These are phyloP conservation scores for Syzygium oleosum DNA, from an alignment of 345 rosid species.

Conservation along the genomic window DNA sequence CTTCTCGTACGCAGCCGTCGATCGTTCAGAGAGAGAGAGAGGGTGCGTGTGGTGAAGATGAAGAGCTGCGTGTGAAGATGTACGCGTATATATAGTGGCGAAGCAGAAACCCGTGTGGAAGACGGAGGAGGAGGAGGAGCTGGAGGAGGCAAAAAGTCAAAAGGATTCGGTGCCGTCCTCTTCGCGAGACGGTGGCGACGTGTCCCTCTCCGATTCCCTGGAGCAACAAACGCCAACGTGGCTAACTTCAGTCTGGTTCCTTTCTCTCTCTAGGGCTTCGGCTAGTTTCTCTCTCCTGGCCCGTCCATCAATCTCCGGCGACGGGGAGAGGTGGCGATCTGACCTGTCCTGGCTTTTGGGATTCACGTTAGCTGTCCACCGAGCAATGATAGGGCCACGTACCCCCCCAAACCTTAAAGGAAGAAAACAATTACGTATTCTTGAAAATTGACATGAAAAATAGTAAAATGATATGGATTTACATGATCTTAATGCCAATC, in stretches of 20 bases:
- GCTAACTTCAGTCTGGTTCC: background rate
- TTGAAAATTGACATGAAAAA: background rate
- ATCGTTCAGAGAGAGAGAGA: background rate
- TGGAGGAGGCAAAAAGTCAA: constrained; percentile 36
- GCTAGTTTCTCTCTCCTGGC: background rate
- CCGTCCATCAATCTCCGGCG: background rate
- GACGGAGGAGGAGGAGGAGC: constrained; percentile 13
- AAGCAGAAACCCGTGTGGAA: constrained; percentile 17
- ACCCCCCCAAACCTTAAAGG: too few species aligned
- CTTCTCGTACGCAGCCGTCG: background rate
- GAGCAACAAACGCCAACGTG: background rate
- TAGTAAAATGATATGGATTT: background rate
- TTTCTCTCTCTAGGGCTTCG: background rate
- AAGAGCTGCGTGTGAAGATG: background rate
- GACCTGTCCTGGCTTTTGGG: background rate
- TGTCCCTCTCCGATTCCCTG: constrained; percentile 24
- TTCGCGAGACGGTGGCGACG: constrained; percentile 30
- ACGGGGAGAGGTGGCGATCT: background rate
- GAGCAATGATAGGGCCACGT: background rate
- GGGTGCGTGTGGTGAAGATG: background rate
- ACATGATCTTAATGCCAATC: background rate
- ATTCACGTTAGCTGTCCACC: background rate
- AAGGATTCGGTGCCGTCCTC: constrained; percentile 91
- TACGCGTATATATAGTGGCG: background rate
- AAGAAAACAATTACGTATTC: background rate